These are phyloP conservation scores for Didymella pinodella DNA, from an alignment of 2,329 filamentous ascomycete species.

Conservation along the genomic window DNA sequence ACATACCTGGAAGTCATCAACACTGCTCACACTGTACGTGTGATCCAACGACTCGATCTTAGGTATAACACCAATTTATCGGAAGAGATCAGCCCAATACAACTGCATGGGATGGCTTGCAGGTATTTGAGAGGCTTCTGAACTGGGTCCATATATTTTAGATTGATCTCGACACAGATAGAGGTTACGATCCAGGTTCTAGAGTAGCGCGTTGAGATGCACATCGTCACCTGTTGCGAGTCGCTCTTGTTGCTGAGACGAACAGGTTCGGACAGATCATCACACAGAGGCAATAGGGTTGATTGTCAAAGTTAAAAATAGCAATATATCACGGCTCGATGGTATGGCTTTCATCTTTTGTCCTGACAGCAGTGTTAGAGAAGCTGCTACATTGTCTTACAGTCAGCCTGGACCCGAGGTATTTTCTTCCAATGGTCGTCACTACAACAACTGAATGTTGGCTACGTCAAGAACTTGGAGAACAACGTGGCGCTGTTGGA, in stretches of 20 bases:
- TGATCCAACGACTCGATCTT: background rate
- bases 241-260: background rate
- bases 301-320: background rate
- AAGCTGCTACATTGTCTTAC: too few relatives aligned
- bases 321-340: background rate
- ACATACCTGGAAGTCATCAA: background rate
- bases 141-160: background rate
- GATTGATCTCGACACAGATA: background rate
- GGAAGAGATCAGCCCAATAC: background rate
- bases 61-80: background rate
- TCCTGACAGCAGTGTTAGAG: too few relatives aligned
- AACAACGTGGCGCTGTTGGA: background rate
- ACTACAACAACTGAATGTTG: too few relatives aligned
- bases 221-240: background rate
- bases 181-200: too few relatives aligned
- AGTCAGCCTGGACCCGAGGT: too few relatives aligned
- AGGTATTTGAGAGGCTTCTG: background rate
- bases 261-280: background rate
- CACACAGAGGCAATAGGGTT: background rate
- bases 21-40: background rate
- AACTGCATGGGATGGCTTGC: background rate
- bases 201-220: background rate
- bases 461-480: background rate
- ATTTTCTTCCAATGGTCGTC: too few relatives aligned
- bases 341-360: background rate